Evolutionary conservation across 306 rosid genomes (phyloP).

Genomic region (Hippophae gyantsensis): DNA sequence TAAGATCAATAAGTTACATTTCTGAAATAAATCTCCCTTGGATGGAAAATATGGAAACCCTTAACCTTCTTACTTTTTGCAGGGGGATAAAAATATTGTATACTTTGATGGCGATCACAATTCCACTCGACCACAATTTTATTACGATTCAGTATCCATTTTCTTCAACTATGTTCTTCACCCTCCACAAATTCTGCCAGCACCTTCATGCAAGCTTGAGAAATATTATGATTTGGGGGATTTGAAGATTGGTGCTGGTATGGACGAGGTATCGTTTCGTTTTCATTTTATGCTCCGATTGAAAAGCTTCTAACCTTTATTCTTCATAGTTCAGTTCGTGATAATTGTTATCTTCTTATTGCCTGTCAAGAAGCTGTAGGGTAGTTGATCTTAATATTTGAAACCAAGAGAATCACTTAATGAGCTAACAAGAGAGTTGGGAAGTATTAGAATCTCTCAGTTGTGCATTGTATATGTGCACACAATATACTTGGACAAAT

Average conservation of each 20-base stretch:
- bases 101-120: constrained; percentile 93
- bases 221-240: constrained; percentile 64
- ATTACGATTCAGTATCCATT: constrained; percentile 72
- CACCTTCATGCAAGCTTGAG: constrained; percentile 47
- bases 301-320: background rate
- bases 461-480: background rate
- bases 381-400: background rate
- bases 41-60: background rate
- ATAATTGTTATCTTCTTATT: background rate
- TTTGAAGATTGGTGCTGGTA: constrained; percentile 51
- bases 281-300: background rate
- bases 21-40: constrained; percentile 7
- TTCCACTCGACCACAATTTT: constrained; percentile 90
- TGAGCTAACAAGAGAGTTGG: constrained; percentile 1
- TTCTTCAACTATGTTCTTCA: constrained; percentile 83
- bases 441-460: background rate
- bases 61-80: constrained; percentile 20
- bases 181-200: constrained; percentile 60
- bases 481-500: background rate
- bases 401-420: background rate
- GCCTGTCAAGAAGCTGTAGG: background rate
- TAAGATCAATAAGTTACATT: background rate
- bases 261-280: constrained; percentile 45
- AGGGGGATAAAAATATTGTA: constrained; percentile 83
- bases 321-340: background rate